These are phyloP conservation scores for Nymphaea thermarum DNA, from an alignment of 164 flowering plant genomes.

Conservation along the genomic window DNA sequence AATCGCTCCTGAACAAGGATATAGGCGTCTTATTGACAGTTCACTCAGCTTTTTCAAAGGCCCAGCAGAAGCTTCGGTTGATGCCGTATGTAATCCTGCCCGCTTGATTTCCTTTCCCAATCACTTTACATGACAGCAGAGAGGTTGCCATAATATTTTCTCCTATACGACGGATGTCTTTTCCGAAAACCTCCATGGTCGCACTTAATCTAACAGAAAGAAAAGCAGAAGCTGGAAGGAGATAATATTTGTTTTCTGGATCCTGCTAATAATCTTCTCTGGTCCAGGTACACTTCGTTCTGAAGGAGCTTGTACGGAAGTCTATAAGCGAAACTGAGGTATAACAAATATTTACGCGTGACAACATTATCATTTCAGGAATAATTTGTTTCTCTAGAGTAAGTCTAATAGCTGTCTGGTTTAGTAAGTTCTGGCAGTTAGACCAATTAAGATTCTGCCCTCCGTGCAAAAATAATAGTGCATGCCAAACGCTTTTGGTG, in stretches of 20 bases:
- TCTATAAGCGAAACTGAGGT: slow-evolving; percentile 91
- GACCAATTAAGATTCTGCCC: too few species aligned
- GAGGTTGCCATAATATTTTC: background rate
- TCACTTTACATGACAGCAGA: background rate
- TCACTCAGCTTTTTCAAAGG: slow-evolving; percentile 92
- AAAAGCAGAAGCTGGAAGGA: too few species aligned
- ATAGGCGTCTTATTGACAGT: slow-evolving; percentile 91
- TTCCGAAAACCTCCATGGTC: too few species aligned
- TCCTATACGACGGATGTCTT: too few species aligned
- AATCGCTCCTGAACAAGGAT: slow-evolving; percentile 99
- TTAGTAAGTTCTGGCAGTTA: too few species aligned
- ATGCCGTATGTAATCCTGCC: slow-evolving; percentile 60
- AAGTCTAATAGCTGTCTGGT: too few species aligned
- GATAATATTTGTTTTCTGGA: background rate
- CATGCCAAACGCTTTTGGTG: too few species aligned
- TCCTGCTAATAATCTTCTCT: background rate
- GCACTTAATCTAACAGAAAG: background rate
- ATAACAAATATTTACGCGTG: slow-evolving; percentile 2
- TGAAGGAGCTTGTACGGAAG: slow-evolving; percentile 93
- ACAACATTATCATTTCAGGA: background rate
- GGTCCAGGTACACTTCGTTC: slow-evolving; percentile 73
- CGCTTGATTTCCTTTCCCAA: background rate
- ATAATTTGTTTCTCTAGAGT: too few species aligned
- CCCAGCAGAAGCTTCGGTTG: slow-evolving; percentile 98
- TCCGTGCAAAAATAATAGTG: too few species aligned